Evolutionary conservation across 2,329 filamentous ascomycete genomes (phyloP).

Genomic region (Lachnum nothofagi): DNA sequence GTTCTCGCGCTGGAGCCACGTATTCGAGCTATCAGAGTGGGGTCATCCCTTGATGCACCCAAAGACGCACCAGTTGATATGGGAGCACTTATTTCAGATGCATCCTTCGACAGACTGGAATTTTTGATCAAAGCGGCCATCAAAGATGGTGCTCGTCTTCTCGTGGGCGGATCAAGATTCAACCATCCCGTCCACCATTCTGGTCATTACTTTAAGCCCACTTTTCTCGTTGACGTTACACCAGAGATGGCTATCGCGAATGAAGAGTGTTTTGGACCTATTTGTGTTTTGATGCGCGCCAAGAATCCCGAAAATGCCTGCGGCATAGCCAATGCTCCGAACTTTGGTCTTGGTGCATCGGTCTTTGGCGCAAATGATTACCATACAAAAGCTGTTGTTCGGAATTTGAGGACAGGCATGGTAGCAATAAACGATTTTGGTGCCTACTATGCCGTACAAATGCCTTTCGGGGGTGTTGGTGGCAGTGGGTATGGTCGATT

Average conservation of each 20-base stretch:
- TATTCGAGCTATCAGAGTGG: slow-evolving; percentile 69
- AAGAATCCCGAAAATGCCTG: slow-evolving; percentile 61
- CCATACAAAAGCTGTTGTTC: slow-evolving; percentile 60
- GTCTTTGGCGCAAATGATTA: slow-evolving; percentile 71
- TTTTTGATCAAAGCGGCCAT: slow-evolving; percentile 72
- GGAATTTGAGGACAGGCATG: slow-evolving; percentile 75
- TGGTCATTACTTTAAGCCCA: slow-evolving; percentile 90
- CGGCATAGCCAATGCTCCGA: slow-evolving; percentile 72
- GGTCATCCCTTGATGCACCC: slow-evolving; percentile 54
- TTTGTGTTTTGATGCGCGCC: slow-evolving; percentile 81
- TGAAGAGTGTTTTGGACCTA: slow-evolving; percentile 86
- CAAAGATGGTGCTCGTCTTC: slow-evolving; percentile 68
- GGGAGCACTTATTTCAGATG: slow-evolving; percentile 81
- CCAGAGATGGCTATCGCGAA: slow-evolving; percentile 80
- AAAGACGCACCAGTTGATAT: slow-evolving; percentile 62
- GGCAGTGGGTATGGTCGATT: slow-evolving; percentile 92
- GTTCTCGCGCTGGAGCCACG: slow-evolving; percentile 66
- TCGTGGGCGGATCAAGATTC: slow-evolving; percentile 71
- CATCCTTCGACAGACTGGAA: slow-evolving; percentile 72
- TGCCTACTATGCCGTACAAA: slow-evolving; percentile 84
- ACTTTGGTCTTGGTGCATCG: slow-evolving; percentile 81
- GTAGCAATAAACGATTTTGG: slow-evolving; percentile 95
- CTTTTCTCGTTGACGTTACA: slow-evolving; percentile 84
- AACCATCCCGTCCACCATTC: slow-evolving; percentile 66
- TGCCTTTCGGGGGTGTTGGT: slow-evolving; percentile 78